phyloP scores from a whole-genome alignment of 768 basidiomycete species.

The Dioszegia hungarica region DNA sequence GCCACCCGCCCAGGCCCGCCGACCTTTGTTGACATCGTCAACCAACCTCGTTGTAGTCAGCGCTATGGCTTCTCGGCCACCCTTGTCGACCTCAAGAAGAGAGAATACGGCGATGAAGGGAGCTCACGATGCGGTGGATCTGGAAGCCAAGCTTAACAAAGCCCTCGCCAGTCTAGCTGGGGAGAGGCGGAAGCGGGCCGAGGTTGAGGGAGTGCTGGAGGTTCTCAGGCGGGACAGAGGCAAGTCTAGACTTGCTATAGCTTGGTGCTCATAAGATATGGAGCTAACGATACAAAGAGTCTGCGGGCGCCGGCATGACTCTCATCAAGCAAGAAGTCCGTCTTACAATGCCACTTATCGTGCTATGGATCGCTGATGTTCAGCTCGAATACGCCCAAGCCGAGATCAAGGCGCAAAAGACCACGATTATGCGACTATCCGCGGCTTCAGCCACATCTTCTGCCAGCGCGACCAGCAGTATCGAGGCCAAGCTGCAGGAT shows the following conservation, averaged over 20 bases:
- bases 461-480: neutral
- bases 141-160: neutral
- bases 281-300: no score
- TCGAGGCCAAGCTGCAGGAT: conserved; percentile 10
- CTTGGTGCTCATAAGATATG: no score
- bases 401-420: conserved; percentile 19
- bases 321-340: neutral
- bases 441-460: neutral
- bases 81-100: neutral
- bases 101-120: neutral
- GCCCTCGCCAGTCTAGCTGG: neutral
- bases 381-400: conserved; percentile 24
- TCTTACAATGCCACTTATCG: no score
- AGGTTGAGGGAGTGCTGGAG: conserved; percentile 5
- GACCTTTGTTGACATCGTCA: conserved; percentile 1
- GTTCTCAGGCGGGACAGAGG: conserved; percentile 1
- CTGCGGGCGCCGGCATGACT: no score
- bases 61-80: neutral
- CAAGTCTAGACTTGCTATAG: neutral
- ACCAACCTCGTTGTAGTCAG: neutral
- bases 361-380: neutral
- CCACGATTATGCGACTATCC: conserved; percentile 13
- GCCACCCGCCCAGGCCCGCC: conserved; percentile 1
- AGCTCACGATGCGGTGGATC: neutral
- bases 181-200: conserved; percentile 3